A percentile compares a stretch with the other conserved stretches of the same genome.
Evolutionary conservation across 768 basidiomycete genomes (phyloP).

Genomic region (Neoboletus magnificus): DNA sequence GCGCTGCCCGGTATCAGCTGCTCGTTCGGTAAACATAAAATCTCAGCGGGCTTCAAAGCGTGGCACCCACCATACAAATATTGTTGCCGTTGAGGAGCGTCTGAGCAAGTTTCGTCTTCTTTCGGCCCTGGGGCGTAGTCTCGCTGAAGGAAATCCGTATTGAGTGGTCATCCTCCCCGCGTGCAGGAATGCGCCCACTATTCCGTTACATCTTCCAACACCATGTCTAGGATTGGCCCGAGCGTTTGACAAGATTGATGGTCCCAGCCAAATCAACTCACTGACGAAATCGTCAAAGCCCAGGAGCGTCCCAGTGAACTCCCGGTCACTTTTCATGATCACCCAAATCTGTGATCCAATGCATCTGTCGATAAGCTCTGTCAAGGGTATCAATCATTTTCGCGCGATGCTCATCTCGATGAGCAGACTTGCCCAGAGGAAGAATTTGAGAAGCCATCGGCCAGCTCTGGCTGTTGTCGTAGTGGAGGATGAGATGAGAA

Average conservation of each 20-base stretch:
- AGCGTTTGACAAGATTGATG: background rate
- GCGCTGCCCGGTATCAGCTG: conserved; percentile 70
- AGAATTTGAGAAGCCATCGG: conserved; percentile 95
- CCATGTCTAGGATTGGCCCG: conserved; percentile 61
- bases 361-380: conserved; percentile 95
- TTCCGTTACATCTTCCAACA: conserved; percentile 94
- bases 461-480: conserved; percentile 1
- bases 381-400: background rate
- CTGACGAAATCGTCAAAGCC: conserved; percentile 99
- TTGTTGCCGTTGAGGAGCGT: conserved; percentile 93
- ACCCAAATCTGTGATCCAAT: conserved; percentile 98
- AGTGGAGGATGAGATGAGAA: background rate
- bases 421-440: conserved; percentile 63
- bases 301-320: conserved; percentile 91
- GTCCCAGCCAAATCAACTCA: conserved; percentile 47
- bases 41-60: background rate
- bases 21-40: background rate
- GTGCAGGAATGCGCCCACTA: conserved; percentile 55
- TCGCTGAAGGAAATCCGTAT: conserved; percentile 52
- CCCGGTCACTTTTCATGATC: conserved; percentile 95
- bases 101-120: conserved; percentile 79
- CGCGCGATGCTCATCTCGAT: background rate
- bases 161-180: background rate
- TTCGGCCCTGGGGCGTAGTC: conserved; percentile 75
- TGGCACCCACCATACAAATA: conserved; percentile 84